These are phyloP conservation scores for Chytriomyces confervae DNA, from an alignment of 192 early-diverging fungal species.

Conservation along the genomic window DNA sequence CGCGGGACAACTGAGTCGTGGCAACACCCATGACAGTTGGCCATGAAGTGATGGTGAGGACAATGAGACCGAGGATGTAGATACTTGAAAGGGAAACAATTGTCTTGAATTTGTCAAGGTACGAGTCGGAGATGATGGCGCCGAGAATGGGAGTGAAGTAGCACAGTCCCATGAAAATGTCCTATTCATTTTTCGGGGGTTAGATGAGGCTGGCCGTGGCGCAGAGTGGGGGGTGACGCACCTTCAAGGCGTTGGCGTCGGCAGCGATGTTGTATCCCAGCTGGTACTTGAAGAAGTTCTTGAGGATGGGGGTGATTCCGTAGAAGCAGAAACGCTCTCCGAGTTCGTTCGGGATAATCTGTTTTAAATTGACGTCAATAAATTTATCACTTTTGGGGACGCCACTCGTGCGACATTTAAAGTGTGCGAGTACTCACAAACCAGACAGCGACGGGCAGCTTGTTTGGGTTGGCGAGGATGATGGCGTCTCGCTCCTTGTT, in stretches of 20 bases:
- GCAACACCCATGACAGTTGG: conserved; percentile 47
- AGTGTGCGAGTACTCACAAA: conserved; percentile 27
- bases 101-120: conserved; percentile 68
- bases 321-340: conserved; percentile 67
- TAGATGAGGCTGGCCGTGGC: background rate
- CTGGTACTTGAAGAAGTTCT: conserved; percentile 44
- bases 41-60: conserved; percentile 56
- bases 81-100: conserved; percentile 50
- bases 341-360: conserved; percentile 61
- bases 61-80: conserved; percentile 56
- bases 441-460: conserved; percentile 44
- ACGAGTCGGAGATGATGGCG: conserved; percentile 67
- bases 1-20: conserved; percentile 17
- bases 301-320: conserved; percentile 62
- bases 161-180: conserved; percentile 1
- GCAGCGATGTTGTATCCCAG: conserved; percentile 34
- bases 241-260: conserved; percentile 33
- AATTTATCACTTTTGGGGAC: conserved; percentile 8
- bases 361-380: background rate
- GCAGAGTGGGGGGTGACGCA: background rate
- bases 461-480: conserved; percentile 54
- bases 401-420: too few species aligned
- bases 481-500: conserved; percentile 58
- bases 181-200: background rate
- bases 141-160: conserved; percentile 53